These are phyloP conservation scores for Pythium inflatum DNA, from an alignment of 352 stramenopile species.

Conservation along the genomic window DNA sequence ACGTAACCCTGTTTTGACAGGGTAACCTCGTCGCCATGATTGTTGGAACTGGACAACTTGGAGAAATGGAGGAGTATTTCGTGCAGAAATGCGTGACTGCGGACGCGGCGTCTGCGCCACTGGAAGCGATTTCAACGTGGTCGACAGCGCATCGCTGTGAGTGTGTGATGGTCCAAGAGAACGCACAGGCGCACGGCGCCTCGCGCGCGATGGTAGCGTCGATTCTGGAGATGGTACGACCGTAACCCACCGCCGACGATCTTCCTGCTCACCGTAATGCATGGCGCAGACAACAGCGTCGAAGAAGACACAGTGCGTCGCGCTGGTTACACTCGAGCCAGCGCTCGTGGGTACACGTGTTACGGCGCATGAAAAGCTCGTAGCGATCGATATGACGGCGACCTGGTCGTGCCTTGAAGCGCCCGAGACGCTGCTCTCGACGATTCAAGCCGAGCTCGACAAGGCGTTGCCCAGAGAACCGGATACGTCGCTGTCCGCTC, in stretches of 20 bases:
- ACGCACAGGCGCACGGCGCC: slow-evolving; percentile 47
- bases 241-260: too few relatives aligned
- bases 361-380: slow-evolving; percentile 44
- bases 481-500: slow-evolving; percentile 7
- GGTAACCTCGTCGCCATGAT: too few relatives aligned
- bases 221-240: slow-evolving; percentile 44
- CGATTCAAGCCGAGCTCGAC: slow-evolving; percentile 44
- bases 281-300: slow-evolving; percentile 14
- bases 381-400: slow-evolving; percentile 47
- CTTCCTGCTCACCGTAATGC: not conserved
- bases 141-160: slow-evolving; percentile 44
- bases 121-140: slow-evolving; percentile 34
- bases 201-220: slow-evolving; percentile 60
- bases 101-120: slow-evolving; percentile 30
- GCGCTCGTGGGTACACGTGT: slow-evolving; percentile 22
- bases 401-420: slow-evolving; percentile 27
- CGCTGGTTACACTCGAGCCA: slow-evolving; percentile 12
- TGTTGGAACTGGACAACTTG: too few relatives aligned
- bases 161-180: slow-evolving; percentile 70
- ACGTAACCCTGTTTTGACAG: too few relatives aligned
- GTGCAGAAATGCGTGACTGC: slow-evolving; percentile 69
- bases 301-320: slow-evolving; percentile 27
- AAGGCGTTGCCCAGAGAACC: slow-evolving; percentile 14
- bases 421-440: slow-evolving; percentile 21
- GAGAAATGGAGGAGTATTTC: slow-evolving; percentile 68